These are phyloP conservation scores for Hymenoscyphus albidus DNA, from an alignment of 2,329 filamentous ascomycete genomes.

Conservation along the genomic window DNA sequence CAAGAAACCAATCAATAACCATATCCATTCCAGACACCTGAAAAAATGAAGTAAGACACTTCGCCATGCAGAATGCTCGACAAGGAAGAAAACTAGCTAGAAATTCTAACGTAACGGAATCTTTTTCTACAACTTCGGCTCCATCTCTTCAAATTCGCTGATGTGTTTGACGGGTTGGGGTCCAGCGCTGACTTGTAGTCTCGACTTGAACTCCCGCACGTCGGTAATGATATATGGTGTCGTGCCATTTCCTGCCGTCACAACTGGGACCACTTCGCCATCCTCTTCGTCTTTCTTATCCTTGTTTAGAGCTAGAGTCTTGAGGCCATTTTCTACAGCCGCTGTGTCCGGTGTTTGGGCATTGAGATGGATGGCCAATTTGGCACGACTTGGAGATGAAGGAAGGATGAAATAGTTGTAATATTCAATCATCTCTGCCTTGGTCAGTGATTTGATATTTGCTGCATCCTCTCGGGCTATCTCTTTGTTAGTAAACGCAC, in stretches of 20 bases:
- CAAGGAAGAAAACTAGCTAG: background rate
- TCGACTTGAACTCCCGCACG: conserved; percentile 75
- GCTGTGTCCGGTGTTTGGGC: conserved; percentile 57
- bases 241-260: conserved; percentile 42
- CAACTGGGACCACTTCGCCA: conserved; percentile 16
- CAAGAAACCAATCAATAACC: background rate
- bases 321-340: conserved; percentile 39
- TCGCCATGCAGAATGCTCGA: conserved; percentile 1
- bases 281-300: conserved; percentile 32
- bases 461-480: conserved; percentile 60
- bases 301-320: conserved; percentile 24
- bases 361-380: conserved; percentile 77
- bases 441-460: conserved; percentile 69
- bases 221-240: conserved; percentile 66
- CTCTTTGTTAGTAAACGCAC: conserved; percentile 11
- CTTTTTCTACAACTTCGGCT: conserved; percentile 65
- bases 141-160: conserved; percentile 80
- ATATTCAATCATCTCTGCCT: conserved; percentile 75
- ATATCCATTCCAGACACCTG: background rate
- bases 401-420: conserved; percentile 74
- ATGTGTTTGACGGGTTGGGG: conserved; percentile 71
- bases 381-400: conserved; percentile 68
- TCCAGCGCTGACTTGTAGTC: conserved; percentile 67
- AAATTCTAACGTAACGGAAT: background rate
- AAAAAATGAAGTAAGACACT: background rate